Conservation (phyloP, 75 land plant genomes). For the Picea glauca region DNA sequence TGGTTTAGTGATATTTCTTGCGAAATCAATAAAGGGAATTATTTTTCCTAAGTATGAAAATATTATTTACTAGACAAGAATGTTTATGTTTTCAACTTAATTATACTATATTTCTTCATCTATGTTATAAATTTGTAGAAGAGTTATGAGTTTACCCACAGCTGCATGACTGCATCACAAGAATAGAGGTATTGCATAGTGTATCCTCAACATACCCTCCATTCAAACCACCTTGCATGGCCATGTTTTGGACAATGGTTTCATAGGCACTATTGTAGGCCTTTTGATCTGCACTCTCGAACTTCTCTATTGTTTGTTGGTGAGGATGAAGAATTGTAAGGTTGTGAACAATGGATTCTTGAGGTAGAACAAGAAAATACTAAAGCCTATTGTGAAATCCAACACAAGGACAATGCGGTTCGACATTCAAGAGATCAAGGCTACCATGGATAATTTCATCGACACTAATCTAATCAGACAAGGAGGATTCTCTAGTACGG, state of each 20-base stretch:
- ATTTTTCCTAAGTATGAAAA: too few species aligned
- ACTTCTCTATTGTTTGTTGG: neutral
- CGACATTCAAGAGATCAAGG: constrained; percentile 20
- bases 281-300: constrained; percentile 1
- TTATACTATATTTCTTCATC: too few species aligned
- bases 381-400: neutral
- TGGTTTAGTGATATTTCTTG: too few species aligned
- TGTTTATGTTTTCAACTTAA: too few species aligned
- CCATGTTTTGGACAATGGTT: constrained; percentile 7
- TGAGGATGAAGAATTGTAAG: neutral
- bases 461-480: constrained; percentile 22
- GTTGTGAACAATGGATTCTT: constrained; percentile 13
- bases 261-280: constrained; percentile 16
- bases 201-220: constrained; percentile 31
- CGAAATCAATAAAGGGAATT: too few species aligned
- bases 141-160: too few species aligned
- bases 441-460: constrained; percentile 32
- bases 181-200: constrained; percentile 16
- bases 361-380: neutral
- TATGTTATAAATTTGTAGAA: too few species aligned
- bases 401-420: constrained; percentile 1
- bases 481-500: constrained; percentile 27
- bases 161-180: too few species aligned
- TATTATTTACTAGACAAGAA: too few species aligned
- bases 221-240: neutral